Evolutionary conservation across 2,329 filamentous ascomycete genomes (phyloP).

Genomic region (Incumbomyces lentus): DNA sequence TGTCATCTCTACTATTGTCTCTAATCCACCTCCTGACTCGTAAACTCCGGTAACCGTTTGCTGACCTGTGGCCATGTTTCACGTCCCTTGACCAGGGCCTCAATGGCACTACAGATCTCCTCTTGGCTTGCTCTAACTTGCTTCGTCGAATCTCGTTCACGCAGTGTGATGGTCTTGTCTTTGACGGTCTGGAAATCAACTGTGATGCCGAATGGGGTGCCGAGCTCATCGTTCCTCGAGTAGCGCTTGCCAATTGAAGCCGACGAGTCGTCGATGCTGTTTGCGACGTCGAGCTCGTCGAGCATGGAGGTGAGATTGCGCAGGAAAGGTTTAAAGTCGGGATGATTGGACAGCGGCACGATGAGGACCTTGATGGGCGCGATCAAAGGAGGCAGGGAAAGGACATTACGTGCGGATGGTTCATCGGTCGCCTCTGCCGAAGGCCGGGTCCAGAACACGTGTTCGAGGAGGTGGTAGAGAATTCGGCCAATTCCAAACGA

Average conservation of each 20-base stretch:
- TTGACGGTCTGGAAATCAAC: constrained; percentile 92
- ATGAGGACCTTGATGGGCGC: constrained; percentile 95
- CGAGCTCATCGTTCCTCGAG: constrained; percentile 87
- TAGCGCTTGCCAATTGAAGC: constrained; percentile 93
- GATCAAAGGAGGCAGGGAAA: constrained; percentile 64
- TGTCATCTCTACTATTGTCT: background rate
- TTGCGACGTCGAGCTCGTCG: constrained; percentile 66
- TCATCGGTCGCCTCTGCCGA: constrained; percentile 73
- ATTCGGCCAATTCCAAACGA: constrained; percentile 96
- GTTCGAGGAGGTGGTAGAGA: constrained; percentile 84
- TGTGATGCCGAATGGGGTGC: constrained; percentile 86
- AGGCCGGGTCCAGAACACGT: constrained; percentile 86
- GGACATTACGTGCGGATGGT: constrained; percentile 41
- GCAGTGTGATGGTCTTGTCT: constrained; percentile 74
- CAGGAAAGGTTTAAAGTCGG: constrained; percentile 69
- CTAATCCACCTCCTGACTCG: constrained; percentile 55
- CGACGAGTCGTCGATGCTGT: constrained; percentile 78
- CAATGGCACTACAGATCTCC: constrained; percentile 66
- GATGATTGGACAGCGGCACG: constrained; percentile 73
- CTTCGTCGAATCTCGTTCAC: constrained; percentile 81
- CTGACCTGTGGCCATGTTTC: constrained; percentile 62
- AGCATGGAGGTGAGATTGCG: constrained; percentile 64
- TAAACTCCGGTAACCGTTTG: constrained; percentile 71
- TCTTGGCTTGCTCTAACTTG: constrained; percentile 79
- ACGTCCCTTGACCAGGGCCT: constrained; percentile 50